These are phyloP conservation scores for Populus euphratica DNA, from an alignment of 345 rosid genomes.

Conservation along the genomic window DNA sequence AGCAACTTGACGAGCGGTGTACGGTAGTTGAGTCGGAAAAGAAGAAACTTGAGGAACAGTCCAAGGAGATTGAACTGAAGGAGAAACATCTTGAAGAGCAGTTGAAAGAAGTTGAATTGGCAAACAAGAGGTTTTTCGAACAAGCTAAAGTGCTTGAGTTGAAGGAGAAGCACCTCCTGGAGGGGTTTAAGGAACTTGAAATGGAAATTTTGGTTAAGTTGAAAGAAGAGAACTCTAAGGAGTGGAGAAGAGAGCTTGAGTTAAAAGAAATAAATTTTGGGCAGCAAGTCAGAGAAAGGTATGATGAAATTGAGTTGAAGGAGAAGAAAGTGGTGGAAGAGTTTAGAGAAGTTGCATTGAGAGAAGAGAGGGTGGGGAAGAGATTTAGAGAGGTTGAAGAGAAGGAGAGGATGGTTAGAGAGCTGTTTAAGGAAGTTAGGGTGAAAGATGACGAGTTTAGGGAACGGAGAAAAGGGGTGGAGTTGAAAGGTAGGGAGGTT, in stretches of 20 bases:
- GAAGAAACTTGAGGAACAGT: not conserved
- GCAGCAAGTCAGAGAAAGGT: not conserved
- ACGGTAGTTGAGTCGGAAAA: not conserved
- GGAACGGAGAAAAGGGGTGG: not conserved
- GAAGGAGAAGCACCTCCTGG: not conserved
- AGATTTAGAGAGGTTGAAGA: constrained; percentile 3
- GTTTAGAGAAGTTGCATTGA: not conserved
- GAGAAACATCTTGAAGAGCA: not conserved
- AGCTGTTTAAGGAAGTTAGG: not conserved
- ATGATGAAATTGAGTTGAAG: constrained; percentile 5
- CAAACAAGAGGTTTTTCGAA: not conserved
- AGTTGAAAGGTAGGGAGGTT: no score
- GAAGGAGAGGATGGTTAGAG: not conserved
- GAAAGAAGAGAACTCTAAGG: constrained; percentile 5
- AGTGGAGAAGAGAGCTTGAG: constrained; percentile 6
- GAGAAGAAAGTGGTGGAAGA: not conserved
- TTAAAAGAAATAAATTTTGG: not conserved
- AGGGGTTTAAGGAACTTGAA: not conserved
- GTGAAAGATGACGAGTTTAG: not conserved
- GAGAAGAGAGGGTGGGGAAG: not conserved
- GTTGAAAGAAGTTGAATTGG: not conserved
- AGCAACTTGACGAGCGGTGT: not conserved
- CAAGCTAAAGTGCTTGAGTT: not conserved
- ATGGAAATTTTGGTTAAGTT: no score
- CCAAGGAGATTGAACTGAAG: not conserved